Percentiles rank a stretch among this genome's conserved stretches.
phyloP scores from a whole-genome alignment of 1,139 yeast genomes.

The Taphrina sp. region DNA sequence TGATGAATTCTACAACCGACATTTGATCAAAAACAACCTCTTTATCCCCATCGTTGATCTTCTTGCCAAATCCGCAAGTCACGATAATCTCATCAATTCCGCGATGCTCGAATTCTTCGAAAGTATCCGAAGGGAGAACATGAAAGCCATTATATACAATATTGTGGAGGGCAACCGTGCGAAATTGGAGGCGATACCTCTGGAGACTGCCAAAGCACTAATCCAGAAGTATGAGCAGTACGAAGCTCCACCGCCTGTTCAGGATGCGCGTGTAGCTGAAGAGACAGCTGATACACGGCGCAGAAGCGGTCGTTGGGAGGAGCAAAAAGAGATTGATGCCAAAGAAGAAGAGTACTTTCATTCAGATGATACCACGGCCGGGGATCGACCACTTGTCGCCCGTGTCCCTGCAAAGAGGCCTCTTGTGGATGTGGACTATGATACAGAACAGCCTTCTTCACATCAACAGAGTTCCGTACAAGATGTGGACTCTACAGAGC shows the following conservation, averaged over 20 bases:
- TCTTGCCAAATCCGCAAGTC: conserved; percentile 53
- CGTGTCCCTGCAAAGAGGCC: conserved; percentile 17
- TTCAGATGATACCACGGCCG: conserved; percentile 40
- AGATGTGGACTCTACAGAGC: not conserved
- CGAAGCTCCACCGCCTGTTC: conserved; percentile 32
- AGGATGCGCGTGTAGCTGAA: conserved; percentile 38
- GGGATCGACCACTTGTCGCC: conserved; percentile 18
- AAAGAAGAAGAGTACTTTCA: conserved; percentile 36
- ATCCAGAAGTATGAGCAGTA: conserved; percentile 33
- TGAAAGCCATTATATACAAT: conserved; percentile 46
- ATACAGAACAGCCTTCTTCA: conserved; percentile 1
- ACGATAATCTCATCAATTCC: conserved; percentile 69
- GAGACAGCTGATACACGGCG: conserved; percentile 40
- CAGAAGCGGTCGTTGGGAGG: conserved; percentile 35
- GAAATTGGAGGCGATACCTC: conserved; percentile 42
- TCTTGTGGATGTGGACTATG: conserved; percentile 22
- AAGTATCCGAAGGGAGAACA: conserved; percentile 48
- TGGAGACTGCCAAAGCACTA: conserved; percentile 32
- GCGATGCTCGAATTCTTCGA: conserved; percentile 72
- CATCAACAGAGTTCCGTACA: not conserved
- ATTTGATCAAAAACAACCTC: conserved; percentile 58
- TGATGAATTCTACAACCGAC: conserved; percentile 59
- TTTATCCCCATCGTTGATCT: conserved; percentile 54
- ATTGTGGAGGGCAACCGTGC: not conserved
- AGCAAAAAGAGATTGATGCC: conserved; percentile 26